Percentiles rank a stretch among this genome's conserved stretches.
These are phyloP conservation scores for Lipomyces spencermartinsiae DNA, from an alignment of 805 yeast species.

Conservation along the genomic window DNA sequence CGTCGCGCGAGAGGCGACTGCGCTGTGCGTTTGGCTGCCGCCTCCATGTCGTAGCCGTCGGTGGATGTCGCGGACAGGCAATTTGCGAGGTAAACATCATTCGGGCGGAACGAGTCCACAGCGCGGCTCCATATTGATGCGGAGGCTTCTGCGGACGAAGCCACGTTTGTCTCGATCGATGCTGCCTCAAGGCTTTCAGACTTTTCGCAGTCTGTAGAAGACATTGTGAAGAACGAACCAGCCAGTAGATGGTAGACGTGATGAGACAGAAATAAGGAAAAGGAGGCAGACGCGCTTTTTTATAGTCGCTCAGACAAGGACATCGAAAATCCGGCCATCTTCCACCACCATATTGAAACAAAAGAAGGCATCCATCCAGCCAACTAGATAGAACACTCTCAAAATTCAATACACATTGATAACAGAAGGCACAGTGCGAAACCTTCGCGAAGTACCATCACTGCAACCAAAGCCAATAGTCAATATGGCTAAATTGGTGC, in stretches of 20 bases:
- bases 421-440: neutral
- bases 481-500: neutral
- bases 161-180: constrained; percentile 8
- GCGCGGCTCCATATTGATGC: constrained; percentile 24
- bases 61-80: constrained; percentile 15
- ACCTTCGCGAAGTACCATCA: neutral
- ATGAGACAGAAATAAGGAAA: neutral
- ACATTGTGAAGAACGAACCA: neutral
- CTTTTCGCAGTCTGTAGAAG: neutral
- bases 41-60: constrained; percentile 30
- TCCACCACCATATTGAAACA: no score
- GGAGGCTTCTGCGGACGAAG: constrained; percentile 16
- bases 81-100: constrained; percentile 29
- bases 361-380: no score
- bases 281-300: no score
- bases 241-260: neutral
- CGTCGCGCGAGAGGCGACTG: constrained; percentile 61
- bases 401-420: neutral
- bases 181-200: neutral
- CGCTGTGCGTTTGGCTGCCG: constrained; percentile 46
- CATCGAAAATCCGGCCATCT: neutral
- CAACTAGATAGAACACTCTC: neutral
- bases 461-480: neutral
- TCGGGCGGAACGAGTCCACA: constrained; percentile 39
- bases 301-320: neutral